phyloP scores from a whole-genome alignment of 2,329 filamentous ascomycete genomes.

The Penicillium sp. region DNA sequence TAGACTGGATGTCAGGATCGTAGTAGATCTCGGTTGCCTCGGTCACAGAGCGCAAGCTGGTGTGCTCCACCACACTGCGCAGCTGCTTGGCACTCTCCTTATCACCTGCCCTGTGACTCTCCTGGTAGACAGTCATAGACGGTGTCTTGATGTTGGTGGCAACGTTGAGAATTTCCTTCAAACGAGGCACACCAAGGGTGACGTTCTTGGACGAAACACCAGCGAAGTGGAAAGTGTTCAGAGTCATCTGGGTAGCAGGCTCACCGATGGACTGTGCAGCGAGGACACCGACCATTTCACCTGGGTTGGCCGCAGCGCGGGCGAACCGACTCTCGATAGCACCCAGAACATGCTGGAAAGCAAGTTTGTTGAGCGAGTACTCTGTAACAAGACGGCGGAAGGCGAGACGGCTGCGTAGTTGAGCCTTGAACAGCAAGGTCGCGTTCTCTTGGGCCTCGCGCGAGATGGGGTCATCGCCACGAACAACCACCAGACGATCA shows the following conservation, averaged over 20 bases:
- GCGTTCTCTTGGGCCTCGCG: slow-evolving; percentile 81
- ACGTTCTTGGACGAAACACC: slow-evolving; percentile 99
- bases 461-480: slow-evolving; percentile 76
- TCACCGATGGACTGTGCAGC: slow-evolving; percentile 98
- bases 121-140: slow-evolving; percentile 87
- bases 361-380: slow-evolving; percentile 80
- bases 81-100: slow-evolving; percentile 80
- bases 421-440: slow-evolving; percentile 85
- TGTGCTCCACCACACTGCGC: slow-evolving; percentile 88
- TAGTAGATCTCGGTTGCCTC: slow-evolving; percentile 95
- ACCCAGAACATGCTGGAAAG: slow-evolving; percentile 86
- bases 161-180: slow-evolving; percentile 98
- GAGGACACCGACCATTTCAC: slow-evolving; percentile 97
- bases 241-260: slow-evolving; percentile 97
- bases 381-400: slow-evolving; percentile 89
- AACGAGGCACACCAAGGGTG: slow-evolving; percentile 94
- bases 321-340: slow-evolving; percentile 86
- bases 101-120: slow-evolving; percentile 54
- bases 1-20: slow-evolving; percentile 81
- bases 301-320: slow-evolving; percentile 77
- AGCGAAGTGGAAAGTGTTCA: slow-evolving; percentile 99
- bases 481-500: slow-evolving; percentile 74
- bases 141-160: slow-evolving; percentile 98
- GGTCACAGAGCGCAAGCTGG: slow-evolving; percentile 84
- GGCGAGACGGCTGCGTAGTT: slow-evolving; percentile 79